These are phyloP conservation scores for Fusarium proliferatum DNA, from an alignment of 2,329 filamentous ascomycete genomes.

Conservation along the genomic window DNA sequence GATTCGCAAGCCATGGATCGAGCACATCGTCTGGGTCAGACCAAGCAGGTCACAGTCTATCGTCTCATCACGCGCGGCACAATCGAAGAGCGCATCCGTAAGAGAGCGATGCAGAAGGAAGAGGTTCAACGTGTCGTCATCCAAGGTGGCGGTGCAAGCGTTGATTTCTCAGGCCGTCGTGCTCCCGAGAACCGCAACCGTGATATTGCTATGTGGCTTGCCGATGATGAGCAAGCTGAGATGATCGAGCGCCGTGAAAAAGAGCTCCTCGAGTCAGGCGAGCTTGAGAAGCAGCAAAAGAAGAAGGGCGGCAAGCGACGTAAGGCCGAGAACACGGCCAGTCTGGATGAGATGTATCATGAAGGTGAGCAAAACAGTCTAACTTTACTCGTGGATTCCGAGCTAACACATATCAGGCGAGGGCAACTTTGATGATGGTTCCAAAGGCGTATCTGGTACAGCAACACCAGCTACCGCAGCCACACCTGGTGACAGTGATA, in stretches of 20 bases:
- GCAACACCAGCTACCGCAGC: constrained; percentile 89
- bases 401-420: constrained; percentile 72
- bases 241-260: constrained; percentile 93
- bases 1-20: constrained; percentile 99
- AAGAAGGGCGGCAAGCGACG: constrained; percentile 70
- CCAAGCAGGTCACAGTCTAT: constrained; percentile 95
- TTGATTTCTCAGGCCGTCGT: constrained; percentile 95
- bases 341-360: constrained; percentile 97
- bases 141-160: constrained; percentile 86
- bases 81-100: constrained; percentile 97
- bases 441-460: constrained; percentile 65
- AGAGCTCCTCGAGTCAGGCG: constrained; percentile 81
- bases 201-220: constrained; percentile 98
- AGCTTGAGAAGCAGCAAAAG: constrained; percentile 71
- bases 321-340: constrained; percentile 66
- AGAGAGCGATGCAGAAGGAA: constrained; percentile 96
- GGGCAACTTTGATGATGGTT: constrained; percentile 91
- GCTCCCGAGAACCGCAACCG: constrained; percentile 92
- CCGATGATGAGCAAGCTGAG: constrained; percentile 95
- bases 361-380: constrained; percentile 77
- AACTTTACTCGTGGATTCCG: neutral
- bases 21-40: constrained; percentile 96
- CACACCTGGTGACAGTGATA: constrained; percentile 75
- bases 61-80: constrained; percentile 96
- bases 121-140: constrained; percentile 98